Evolutionary conservation across 805 yeast species (phyloP).

Genomic region (Candida schatavii): DNA sequence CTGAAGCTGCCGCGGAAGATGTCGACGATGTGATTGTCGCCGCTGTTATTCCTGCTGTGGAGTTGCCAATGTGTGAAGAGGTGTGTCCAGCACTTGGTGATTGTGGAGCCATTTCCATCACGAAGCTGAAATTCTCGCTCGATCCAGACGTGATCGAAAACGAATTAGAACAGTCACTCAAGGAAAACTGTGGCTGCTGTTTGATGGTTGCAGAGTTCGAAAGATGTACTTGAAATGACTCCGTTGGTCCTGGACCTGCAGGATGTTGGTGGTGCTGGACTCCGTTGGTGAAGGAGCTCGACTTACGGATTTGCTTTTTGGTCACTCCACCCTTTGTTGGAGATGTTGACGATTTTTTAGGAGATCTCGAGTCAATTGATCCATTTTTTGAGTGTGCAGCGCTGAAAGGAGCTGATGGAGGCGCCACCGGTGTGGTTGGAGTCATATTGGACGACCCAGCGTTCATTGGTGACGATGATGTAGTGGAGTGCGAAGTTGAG

Average conservation of each 20-base stretch:
- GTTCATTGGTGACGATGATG: conserved; percentile 1
- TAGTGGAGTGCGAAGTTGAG: neutral
- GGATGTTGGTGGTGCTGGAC: neutral
- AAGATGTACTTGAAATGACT: conserved; percentile 3
- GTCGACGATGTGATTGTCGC: too few relatives aligned
- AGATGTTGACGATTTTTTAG: conserved; percentile 1
- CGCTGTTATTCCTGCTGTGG: too few relatives aligned
- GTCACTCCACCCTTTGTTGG: conserved; percentile 1
- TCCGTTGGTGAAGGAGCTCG: conserved; percentile 3
- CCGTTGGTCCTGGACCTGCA: conserved; percentile 1
- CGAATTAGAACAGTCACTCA: conserved; percentile 4
- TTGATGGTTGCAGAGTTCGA: conserved; percentile 1
- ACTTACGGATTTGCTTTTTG: conserved; percentile 3
- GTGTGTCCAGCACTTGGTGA: neutral
- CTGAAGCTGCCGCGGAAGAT: conserved; percentile 1
- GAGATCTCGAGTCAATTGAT: conserved; percentile 1
- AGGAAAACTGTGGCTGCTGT: conserved; percentile 4
- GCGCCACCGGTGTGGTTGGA: conserved; percentile 3
- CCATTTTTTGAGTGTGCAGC: neutral
- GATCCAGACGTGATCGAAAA: neutral
- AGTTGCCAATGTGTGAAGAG: neutral
- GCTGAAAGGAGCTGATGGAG: neutral
- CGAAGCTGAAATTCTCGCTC: conserved; percentile 2
- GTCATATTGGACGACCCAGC: neutral
- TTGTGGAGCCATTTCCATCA: conserved; percentile 1